Conservation (phyloP, 1,139 yeast genomes). For the Waltiozyma sp. region DNA sequence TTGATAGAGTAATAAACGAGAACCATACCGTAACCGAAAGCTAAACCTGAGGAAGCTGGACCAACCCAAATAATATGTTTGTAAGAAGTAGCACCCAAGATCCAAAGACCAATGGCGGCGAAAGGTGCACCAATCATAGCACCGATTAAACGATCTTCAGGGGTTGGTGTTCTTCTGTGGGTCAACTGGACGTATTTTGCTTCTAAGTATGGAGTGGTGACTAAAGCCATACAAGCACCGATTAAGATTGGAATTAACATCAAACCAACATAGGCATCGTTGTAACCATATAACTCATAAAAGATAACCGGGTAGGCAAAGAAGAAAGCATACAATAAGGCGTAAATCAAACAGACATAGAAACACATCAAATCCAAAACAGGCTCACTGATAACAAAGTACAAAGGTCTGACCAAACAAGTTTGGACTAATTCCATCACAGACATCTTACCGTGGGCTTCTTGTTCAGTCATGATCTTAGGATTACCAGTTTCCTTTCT, state of each 20-base stretch:
- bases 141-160: constrained; percentile 80
- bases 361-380: constrained; percentile 73
- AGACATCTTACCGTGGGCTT: constrained; percentile 54
- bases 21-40: constrained; percentile 90
- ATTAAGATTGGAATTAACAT: constrained; percentile 82
- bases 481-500: constrained; percentile 74
- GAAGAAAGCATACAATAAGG: constrained; percentile 82
- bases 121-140: constrained; percentile 88
- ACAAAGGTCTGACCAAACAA: constrained; percentile 65
- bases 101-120: constrained; percentile 79
- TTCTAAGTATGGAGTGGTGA: constrained; percentile 66
- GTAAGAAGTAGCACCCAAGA: constrained; percentile 79
- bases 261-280: constrained; percentile 64
- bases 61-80: constrained; percentile 85
- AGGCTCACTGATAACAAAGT: constrained; percentile 69
- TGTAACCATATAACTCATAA: constrained; percentile 50
- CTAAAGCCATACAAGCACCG: constrained; percentile 67
- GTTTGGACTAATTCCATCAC: constrained; percentile 53
- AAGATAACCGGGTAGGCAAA: constrained; percentile 80
- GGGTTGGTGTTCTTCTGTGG: constrained; percentile 54
- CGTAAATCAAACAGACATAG: constrained; percentile 79
- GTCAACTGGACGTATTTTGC: constrained; percentile 41
- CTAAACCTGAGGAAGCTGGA: constrained; percentile 82
- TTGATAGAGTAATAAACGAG: constrained; percentile 77
- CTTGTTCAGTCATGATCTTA: constrained; percentile 87